Evolutionary conservation across 2,329 filamentous ascomycete genomes (phyloP).

Genomic region (Fusarium sp.): DNA sequence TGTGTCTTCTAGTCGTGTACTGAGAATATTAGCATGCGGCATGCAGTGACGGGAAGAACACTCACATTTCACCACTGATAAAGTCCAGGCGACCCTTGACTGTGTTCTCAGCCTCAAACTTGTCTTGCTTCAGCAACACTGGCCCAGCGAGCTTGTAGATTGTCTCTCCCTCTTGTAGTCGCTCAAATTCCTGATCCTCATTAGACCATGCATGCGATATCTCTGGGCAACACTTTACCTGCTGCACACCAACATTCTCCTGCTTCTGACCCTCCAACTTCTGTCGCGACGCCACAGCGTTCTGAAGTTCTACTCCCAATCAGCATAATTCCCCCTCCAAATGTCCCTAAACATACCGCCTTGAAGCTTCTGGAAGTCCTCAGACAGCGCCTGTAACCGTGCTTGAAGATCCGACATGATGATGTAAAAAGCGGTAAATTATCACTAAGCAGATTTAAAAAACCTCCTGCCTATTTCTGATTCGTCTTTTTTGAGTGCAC

Average conservation of each 20-base stretch:
- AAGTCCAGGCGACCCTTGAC: conserved; percentile 92
- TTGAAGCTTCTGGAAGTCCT: conserved; percentile 89
- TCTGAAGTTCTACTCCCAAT: conserved; percentile 75
- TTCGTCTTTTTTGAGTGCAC: not conserved
- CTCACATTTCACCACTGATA: conserved; percentile 92
- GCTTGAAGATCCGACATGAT: conserved; percentile 79
- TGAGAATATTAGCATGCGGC: conserved; percentile 33
- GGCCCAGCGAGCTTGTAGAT: conserved; percentile 98
- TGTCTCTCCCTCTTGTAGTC: conserved; percentile 80
- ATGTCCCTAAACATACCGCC: conserved; percentile 65
- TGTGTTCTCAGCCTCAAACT: conserved; percentile 86
- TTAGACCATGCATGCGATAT: no score
- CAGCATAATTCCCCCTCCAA: not conserved
- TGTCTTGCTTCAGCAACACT: conserved; percentile 93
- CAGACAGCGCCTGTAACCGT: conserved; percentile 82
- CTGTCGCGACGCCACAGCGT: conserved; percentile 80
- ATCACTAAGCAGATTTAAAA: not conserved
- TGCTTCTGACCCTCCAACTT: conserved; percentile 94
- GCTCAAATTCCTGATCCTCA: conserved; percentile 76
- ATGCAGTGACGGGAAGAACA: conserved; percentile 11
- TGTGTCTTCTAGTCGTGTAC: conserved; percentile 57
- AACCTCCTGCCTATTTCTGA: not conserved
- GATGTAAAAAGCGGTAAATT: conserved; percentile 3
- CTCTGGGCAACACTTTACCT: no score
- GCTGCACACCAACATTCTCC: conserved; percentile 89